Percentiles rank a stretch among this genome's conserved stretches.
Evolutionary conservation across 1,284 basidiomycete species (phyloP).

Genomic region (Ustilago nuda): DNA sequence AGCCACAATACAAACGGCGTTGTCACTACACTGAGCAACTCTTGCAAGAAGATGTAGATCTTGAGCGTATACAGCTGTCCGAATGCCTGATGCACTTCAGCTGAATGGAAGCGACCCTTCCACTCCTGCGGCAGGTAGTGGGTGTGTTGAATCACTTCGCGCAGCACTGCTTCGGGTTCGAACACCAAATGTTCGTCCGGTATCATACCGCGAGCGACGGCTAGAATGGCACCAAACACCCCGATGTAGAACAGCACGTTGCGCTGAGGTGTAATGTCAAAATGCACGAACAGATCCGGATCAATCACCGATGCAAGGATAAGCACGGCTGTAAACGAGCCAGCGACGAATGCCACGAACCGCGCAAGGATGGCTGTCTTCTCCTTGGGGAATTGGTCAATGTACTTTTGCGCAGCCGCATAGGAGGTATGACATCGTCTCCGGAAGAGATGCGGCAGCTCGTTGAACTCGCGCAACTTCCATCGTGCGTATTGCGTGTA

Average conservation of each 20-base stretch:
- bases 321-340: constrained; percentile 94
- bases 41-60: constrained; percentile 80
- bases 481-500: constrained; percentile 96
- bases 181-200: constrained; percentile 91
- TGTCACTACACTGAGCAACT: constrained; percentile 87
- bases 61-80: constrained; percentile 63
- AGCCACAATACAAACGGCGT: constrained; percentile 95
- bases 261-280: constrained; percentile 91
- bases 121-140: constrained; percentile 95
- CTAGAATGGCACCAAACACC: constrained; percentile 86
- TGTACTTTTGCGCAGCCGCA: constrained; percentile 90
- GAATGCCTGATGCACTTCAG: constrained; percentile 58
- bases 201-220: constrained; percentile 91
- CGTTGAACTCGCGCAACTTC: constrained; percentile 99
- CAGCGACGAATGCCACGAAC: constrained; percentile 94
- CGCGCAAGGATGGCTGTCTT: constrained; percentile 87
- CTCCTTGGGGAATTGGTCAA: constrained; percentile 96
- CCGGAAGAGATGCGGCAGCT: constrained; percentile 91
- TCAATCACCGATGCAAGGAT: constrained; percentile 90
- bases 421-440: constrained; percentile 88
- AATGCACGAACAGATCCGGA: constrained; percentile 85
- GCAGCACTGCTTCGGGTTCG: constrained; percentile 91
- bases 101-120: constrained; percentile 86
- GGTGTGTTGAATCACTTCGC: constrained; percentile 88
- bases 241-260: constrained; percentile 93